Conservation (phyloP, 306 rosid species). For the Crotalaria pallida region DNA sequence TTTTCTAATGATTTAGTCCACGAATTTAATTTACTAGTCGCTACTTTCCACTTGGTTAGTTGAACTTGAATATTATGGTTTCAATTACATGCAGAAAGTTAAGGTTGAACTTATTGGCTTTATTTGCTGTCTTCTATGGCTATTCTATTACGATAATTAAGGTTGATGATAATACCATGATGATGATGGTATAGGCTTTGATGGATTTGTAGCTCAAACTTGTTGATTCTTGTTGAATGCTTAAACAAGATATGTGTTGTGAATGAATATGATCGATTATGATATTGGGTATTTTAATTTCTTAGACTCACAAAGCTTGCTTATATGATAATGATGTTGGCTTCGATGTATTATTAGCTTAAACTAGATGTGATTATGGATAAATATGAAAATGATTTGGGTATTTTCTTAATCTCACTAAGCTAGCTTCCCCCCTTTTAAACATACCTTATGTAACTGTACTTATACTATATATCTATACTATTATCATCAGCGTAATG, state of each 20-base stretch:
- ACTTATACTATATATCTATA: too few species aligned
- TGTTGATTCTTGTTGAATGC: background rate
- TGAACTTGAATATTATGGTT: background rate
- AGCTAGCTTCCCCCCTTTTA: background rate
- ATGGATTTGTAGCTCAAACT: background rate
- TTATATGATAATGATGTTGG: too few species aligned
- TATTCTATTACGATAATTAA: too few species aligned
- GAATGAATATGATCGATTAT: background rate
- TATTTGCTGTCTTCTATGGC: too few species aligned
- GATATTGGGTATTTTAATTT: background rate
- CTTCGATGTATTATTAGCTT: too few species aligned
- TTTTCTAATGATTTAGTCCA: too few species aligned
- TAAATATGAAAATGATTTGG: too few species aligned
- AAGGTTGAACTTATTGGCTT: background rate
- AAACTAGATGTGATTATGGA: too few species aligned
- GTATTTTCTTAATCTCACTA: background rate
- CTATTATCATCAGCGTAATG: background rate
- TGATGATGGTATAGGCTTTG: too few species aligned
- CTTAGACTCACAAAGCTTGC: too few species aligned
- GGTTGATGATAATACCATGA: too few species aligned
- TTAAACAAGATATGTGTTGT: background rate
- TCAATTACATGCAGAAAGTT: constrained; percentile 1
- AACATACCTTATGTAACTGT: too few species aligned
- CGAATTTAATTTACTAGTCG: background rate
- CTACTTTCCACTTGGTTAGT: background rate